Percentiles rank a stretch among this genome's conserved stretches.
phyloP scores from a whole-genome alignment of 164 flowering plant genomes.

The Platanus orientalis region DNA sequence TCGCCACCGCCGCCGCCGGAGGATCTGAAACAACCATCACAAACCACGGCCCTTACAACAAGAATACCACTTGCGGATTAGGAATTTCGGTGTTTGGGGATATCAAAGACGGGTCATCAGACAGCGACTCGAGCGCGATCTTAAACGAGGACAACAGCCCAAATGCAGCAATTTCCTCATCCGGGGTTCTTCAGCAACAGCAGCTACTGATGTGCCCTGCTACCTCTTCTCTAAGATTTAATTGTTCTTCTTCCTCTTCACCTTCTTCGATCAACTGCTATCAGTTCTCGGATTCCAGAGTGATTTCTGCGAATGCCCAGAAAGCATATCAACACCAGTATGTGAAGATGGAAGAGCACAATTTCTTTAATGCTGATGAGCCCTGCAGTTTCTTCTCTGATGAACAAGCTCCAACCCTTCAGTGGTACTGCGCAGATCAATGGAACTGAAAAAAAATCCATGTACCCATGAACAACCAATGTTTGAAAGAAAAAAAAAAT shows the following conservation, averaged over 20 bases:
- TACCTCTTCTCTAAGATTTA: slow-evolving; percentile 2
- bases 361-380: slow-evolving; percentile 28
- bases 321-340: too few species aligned
- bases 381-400: slow-evolving; percentile 62
- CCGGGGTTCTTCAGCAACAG: slow-evolving; percentile 5
- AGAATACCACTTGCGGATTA: slow-evolving; percentile 3
- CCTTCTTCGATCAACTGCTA: slow-evolving; percentile 32
- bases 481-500: too few species aligned
- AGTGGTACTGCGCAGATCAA: slow-evolving; percentile 52
- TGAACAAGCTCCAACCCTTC: slow-evolving; percentile 59
- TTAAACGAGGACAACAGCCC: slow-evolving; percentile 52
- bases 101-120: slow-evolving; percentile 68
- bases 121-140: slow-evolving; percentile 91
- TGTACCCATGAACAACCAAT: too few species aligned
- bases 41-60: slow-evolving; percentile 12
- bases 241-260: slow-evolving; percentile 19
- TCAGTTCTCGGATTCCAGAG: slow-evolving; percentile 26
- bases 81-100: slow-evolving; percentile 28
- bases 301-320: too few species aligned
- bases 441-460: slow-evolving; percentile 37
- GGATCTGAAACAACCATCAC: neutral
- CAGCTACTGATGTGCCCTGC: neutral
- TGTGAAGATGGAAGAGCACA: too few species aligned
- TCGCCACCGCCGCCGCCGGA: neutral
- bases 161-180: slow-evolving; percentile 31